These are phyloP conservation scores for Aquilaria agallochum DNA, from an alignment of 441 rosid species.

Conservation along the genomic window DNA sequence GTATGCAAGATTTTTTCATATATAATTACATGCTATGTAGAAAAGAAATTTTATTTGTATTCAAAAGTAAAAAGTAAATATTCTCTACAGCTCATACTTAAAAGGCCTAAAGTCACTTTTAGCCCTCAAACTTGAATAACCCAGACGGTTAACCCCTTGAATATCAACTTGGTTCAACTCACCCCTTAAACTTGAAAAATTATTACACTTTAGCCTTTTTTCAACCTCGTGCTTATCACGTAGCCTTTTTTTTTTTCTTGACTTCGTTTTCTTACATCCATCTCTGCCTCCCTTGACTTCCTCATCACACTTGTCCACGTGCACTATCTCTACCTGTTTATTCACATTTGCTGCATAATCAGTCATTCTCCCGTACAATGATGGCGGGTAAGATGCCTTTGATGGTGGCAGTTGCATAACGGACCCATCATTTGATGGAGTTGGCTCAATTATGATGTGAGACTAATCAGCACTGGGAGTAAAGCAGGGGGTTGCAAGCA, in stretches of 20 bases:
- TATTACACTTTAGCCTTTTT: conserved; percentile 72
- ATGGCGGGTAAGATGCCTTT: conserved; percentile 35
- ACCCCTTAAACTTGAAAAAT: no score
- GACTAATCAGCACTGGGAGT: conserved; percentile 68
- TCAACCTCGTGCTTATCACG: conserved; percentile 31
- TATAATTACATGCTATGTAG: no score
- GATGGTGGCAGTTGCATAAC: conserved; percentile 24
- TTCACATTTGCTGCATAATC: conserved; percentile 76
- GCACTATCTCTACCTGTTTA: conserved; percentile 71
- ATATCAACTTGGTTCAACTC: no score
- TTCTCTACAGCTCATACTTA: no score
- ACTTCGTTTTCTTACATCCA: conserved; percentile 77
- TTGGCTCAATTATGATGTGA: conserved; percentile 16
- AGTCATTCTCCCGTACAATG: conserved; percentile 34
- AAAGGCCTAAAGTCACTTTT: no score
- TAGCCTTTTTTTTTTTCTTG: conserved; percentile 33
- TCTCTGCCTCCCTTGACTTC: conserved; percentile 69
- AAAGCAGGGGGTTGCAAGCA: conserved; percentile 82
- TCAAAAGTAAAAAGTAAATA: no score
- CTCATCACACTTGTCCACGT: conserved; percentile 60
- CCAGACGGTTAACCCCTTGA: no score
- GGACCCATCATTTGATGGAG: conserved; percentile 56
- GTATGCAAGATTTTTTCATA: no score
- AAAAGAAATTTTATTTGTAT: no score
- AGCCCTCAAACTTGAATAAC: no score